These are phyloP conservation scores for Aureobasidium leucospermi DNA, from an alignment of 2,329 filamentous ascomycete genomes.

Conservation along the genomic window DNA sequence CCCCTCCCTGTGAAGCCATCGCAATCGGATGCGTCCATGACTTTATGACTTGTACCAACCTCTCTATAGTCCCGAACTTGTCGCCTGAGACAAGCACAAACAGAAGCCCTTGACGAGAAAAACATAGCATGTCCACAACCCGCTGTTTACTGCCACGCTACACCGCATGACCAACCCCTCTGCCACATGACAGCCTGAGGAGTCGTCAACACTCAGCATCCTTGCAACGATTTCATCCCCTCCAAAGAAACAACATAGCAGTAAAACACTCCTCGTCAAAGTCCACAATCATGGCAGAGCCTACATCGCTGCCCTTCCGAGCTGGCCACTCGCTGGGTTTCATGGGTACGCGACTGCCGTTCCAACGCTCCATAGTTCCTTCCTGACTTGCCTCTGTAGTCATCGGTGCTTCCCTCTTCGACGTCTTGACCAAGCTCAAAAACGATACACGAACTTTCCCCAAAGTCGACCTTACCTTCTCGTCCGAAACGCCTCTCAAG, in stretches of 20 bases:
- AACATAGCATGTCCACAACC: neutral
- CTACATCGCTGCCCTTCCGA: neutral
- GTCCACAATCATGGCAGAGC: neutral
- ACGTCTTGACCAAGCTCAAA: constrained; percentile 80
- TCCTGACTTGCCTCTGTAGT: constrained; percentile 43
- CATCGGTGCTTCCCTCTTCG: constrained; percentile 85
- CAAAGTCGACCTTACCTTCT: constrained; percentile 75
- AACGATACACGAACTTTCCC: constrained; percentile 77
- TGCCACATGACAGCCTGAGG: neutral
- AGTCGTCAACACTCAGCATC: neutral
- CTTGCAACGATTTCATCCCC: neutral
- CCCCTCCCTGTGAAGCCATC: neutral
- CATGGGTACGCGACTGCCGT: constrained; percentile 28
- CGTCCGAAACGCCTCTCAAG: constrained; percentile 63
- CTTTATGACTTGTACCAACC: no score
- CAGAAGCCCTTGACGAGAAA: no score
- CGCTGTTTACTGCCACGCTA: neutral
- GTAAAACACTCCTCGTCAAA: neutral
- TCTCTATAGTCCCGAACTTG: no score
- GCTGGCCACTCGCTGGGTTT: constrained; percentile 30
- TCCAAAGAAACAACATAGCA: neutral
- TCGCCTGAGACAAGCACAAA: no score
- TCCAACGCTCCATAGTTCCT: neutral
- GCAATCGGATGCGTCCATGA: no score
- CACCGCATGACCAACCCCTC: neutral